These are phyloP conservation scores for Rosa rugosa DNA, from an alignment of 306 rosid species.

Conservation along the genomic window DNA sequence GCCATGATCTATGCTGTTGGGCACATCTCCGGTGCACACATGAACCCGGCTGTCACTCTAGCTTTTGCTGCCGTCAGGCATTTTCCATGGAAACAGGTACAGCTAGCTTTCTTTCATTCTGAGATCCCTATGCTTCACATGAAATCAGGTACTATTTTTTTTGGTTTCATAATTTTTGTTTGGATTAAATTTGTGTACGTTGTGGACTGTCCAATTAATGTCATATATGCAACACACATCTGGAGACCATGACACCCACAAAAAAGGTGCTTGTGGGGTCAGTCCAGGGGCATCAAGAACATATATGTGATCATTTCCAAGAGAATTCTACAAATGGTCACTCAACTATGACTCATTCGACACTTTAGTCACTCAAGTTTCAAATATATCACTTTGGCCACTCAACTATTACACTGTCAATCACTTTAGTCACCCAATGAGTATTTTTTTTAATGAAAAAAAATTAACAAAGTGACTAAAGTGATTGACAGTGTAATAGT, in stretches of 20 bases:
- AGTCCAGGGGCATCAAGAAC: neutral
- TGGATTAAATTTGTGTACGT: neutral
- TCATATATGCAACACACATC: neutral
- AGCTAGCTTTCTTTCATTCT: conserved; percentile 1
- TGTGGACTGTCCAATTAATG: neutral
- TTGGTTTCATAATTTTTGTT: neutral
- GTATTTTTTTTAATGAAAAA: no score
- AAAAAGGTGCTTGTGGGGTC: neutral
- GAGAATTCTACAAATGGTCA: no score
- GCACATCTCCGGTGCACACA: conserved; percentile 89
- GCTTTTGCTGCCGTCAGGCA: conserved; percentile 61
- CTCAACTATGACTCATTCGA: no score
- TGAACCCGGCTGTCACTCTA: conserved; percentile 85
- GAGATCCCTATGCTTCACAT: conserved; percentile 3
- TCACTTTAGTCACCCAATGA: no score
- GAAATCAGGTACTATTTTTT: neutral
- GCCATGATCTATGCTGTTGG: conserved; percentile 82
- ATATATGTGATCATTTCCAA: neutral
- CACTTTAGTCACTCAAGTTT: no score
- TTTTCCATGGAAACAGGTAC: conserved; percentile 83
- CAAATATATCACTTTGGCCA: no score
- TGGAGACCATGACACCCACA: neutral
- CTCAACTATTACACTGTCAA: no score
- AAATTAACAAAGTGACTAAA: no score
- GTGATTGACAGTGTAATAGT: no score